These are phyloP conservation scores for Aspergillus hancockii DNA, from an alignment of 495 filamentous ascomycete species.

Conservation along the genomic window DNA sequence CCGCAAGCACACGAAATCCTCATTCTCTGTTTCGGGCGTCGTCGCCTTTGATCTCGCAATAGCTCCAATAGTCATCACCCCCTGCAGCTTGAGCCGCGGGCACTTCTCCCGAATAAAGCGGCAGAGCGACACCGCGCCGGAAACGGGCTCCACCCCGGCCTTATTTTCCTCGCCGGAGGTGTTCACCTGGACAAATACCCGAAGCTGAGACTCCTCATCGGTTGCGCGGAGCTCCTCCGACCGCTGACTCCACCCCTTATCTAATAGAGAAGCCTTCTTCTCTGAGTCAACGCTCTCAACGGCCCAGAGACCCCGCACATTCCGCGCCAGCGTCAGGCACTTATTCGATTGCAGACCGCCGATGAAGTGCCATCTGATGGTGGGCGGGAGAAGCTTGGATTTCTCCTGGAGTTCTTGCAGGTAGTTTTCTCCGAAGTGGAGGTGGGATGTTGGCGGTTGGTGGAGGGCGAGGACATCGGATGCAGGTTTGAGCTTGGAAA, in stretches of 20 bases:
- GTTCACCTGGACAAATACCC: slow-evolving; percentile 90
- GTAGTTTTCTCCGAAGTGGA: slow-evolving; percentile 97
- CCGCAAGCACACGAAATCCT: slow-evolving; percentile 74
- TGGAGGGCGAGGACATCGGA: slow-evolving; percentile 85
- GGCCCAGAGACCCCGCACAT: slow-evolving; percentile 87
- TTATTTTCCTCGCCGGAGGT: slow-evolving; percentile 88
- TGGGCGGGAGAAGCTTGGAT: slow-evolving; percentile 73
- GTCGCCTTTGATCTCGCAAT: slow-evolving; percentile 77
- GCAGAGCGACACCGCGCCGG: slow-evolving; percentile 58
- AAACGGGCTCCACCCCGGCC: slow-evolving; percentile 68
- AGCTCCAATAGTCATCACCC: slow-evolving; percentile 96
- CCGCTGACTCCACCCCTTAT: slow-evolving; percentile 70
- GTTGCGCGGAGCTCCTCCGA: slow-evolving; percentile 23
- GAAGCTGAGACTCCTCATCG: slow-evolving; percentile 41
- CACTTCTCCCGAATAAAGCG: slow-evolving; percentile 67
- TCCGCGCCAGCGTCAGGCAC: slow-evolving; percentile 79
- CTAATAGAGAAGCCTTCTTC: slow-evolving; percentile 82
- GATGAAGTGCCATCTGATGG: slow-evolving; percentile 94
- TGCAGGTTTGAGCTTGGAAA: slow-evolving; percentile 91
- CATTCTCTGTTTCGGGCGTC: slow-evolving; percentile 77
- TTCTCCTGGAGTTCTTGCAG: slow-evolving; percentile 89
- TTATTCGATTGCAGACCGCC: slow-evolving; percentile 90
- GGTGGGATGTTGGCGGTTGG: slow-evolving; percentile 56
- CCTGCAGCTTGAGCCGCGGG: slow-evolving; percentile 70
- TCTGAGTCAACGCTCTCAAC: slow-evolving; percentile 84